Conservation (phyloP, 257 asterid species). For the Rauvolfia tetraphylla region DNA sequence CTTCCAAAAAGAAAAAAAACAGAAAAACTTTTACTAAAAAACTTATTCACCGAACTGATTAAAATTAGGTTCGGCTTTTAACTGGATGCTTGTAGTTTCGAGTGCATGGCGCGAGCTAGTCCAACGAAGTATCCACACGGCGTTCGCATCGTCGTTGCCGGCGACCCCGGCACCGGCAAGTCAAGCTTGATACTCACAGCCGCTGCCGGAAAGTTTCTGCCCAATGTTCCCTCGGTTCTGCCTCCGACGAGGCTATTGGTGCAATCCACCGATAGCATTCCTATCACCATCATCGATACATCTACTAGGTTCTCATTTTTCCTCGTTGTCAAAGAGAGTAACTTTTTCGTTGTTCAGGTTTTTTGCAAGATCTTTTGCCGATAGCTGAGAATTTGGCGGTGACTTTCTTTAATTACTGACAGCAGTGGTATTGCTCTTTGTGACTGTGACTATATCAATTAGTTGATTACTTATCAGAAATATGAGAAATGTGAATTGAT, state of each 20-base stretch:
- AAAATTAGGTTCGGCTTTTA: not conserved
- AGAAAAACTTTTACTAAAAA: too few species aligned
- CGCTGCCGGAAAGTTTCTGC: conserved; percentile 57
- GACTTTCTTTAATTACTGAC: not conserved
- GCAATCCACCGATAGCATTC: conserved; percentile 71
- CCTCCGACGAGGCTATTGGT: conserved; percentile 90
- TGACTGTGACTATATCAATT: not conserved
- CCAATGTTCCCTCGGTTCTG: conserved; percentile 64
- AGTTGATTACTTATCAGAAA: not conserved
- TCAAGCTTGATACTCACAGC: conserved; percentile 86
- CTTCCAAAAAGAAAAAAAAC: too few species aligned
- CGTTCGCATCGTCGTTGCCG: conserved; percentile 86
- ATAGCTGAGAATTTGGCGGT: not conserved
- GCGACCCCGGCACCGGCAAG: conserved; percentile 85
- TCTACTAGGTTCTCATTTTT: conserved; percentile 54
- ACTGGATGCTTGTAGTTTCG: not conserved
- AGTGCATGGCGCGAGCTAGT: conserved; percentile 66
- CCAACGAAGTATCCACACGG: conserved; percentile 37
- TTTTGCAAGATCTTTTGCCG: not conserved
- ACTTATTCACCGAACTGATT: too few species aligned
- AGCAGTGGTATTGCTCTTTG: not conserved
- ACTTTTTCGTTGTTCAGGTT: not conserved
- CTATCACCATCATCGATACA: conserved; percentile 82
- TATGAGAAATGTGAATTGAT: not conserved
- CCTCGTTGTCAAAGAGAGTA: not conserved